Percentiles rank a stretch among this genome's conserved stretches.
Evolutionary conservation across 2,329 filamentous ascomycete genomes (phyloP).

Genomic region (Lachnum nothofagi): DNA sequence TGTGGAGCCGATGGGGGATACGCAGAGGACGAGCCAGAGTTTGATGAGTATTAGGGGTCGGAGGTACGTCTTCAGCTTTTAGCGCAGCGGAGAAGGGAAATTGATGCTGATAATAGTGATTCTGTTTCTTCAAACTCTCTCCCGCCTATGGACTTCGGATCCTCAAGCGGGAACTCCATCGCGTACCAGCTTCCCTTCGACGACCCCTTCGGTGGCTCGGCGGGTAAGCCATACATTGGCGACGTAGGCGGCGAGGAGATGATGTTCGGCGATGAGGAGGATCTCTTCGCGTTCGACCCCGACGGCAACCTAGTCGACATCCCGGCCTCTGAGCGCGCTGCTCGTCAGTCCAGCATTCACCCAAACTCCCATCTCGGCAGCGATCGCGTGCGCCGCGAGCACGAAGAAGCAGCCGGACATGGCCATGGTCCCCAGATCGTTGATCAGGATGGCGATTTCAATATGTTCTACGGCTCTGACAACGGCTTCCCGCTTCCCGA

Average conservation of each 20-base stretch:
- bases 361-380: conserved; percentile 23
- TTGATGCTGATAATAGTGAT: conserved; percentile 27
- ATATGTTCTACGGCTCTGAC: conserved; percentile 26
- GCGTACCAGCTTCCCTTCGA: conserved; percentile 29
- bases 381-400: conserved; percentile 38
- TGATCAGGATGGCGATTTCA: conserved; percentile 28
- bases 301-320: conserved; percentile 55
- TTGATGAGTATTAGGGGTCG: background rate
- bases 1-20: background rate
- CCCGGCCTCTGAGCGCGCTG: conserved; percentile 19
- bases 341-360: conserved; percentile 14
- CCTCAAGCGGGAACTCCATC: conserved; percentile 39
- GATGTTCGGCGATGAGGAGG: conserved; percentile 45
- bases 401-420: conserved; percentile 36
- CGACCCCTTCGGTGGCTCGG: conserved; percentile 30
- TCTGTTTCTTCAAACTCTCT: conserved; percentile 30
- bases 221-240: conserved; percentile 26
- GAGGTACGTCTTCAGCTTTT: background rate
- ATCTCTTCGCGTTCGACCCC: conserved; percentile 44
- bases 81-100: background rate
- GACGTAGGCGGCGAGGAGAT: conserved; percentile 36
- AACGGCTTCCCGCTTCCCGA: conserved; percentile 30
- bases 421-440: conserved; percentile 22
- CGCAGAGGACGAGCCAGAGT: background rate
- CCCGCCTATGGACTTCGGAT: conserved; percentile 45